Conservation (phyloP, 768 basidiomycete genomes). For the Artomyces pyxidatus region DNA sequence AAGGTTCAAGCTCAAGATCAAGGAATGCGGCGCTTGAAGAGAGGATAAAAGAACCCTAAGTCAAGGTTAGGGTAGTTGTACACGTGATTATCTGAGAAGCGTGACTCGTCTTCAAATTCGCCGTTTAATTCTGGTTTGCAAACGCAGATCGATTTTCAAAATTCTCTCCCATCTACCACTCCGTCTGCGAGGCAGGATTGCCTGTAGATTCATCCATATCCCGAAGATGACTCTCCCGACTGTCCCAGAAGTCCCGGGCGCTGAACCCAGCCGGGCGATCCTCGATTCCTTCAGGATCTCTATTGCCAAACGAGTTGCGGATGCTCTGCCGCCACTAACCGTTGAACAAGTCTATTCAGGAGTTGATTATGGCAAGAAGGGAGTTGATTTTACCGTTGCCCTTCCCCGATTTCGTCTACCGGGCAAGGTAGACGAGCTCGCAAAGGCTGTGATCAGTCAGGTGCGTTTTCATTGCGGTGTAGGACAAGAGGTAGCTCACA, state of each 20-base stretch:
- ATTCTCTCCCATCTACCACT: background rate
- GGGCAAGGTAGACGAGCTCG: constrained; percentile 75
- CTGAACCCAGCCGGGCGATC: constrained; percentile 57
- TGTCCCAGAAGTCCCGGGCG: constrained; percentile 34
- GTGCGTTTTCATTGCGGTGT: constrained; percentile 28
- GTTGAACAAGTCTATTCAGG: constrained; percentile 76
- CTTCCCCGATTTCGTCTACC: constrained; percentile 85
- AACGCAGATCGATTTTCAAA: background rate
- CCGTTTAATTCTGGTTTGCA: background rate
- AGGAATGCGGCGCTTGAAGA: too few species aligned
- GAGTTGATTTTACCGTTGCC: constrained; percentile 88
- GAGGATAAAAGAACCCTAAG: too few species aligned
- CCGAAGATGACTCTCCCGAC: constrained; percentile 21
- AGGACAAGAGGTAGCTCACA: background rate
- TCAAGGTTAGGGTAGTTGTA: too few species aligned
- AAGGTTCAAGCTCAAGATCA: too few species aligned
- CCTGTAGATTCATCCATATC: background rate
- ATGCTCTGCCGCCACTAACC: constrained; percentile 54
- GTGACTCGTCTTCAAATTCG: too few species aligned
- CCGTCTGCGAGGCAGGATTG: background rate
- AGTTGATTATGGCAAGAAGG: constrained; percentile 88
- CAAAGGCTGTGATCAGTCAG: constrained; percentile 60
- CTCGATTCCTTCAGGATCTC: constrained; percentile 77
- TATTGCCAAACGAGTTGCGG: constrained; percentile 64
- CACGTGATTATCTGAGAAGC: too few species aligned